phyloP scores from a whole-genome alignment of 2,329 filamentous ascomycete species.

The Colletotrichum sp. region DNA sequence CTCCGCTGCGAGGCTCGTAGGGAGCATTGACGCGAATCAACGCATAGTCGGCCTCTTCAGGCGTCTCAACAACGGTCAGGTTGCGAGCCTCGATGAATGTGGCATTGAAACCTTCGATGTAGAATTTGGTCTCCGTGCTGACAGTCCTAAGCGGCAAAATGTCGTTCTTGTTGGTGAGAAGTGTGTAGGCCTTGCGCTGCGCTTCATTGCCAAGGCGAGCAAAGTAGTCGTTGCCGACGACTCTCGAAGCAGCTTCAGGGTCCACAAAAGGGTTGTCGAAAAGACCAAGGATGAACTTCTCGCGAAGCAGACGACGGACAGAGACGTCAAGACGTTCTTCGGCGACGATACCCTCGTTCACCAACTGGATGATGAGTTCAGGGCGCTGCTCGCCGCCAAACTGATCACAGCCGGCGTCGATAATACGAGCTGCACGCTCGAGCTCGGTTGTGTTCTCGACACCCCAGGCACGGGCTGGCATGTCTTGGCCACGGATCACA shows the following conservation, averaged over 20 bases:
- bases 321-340: conserved; percentile 51
- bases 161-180: conserved; percentile 28
- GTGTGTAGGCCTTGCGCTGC: conserved; percentile 30
- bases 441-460: conserved; percentile 47
- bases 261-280: conserved; percentile 58
- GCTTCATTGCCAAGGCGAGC: conserved; percentile 24
- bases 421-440: conserved; percentile 44
- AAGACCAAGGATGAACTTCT: conserved; percentile 57
- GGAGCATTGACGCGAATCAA: conserved; percentile 44
- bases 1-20: conserved; percentile 42
- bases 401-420: conserved; percentile 57
- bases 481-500: conserved; percentile 43
- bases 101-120: conserved; percentile 14
- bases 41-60: conserved; percentile 44
- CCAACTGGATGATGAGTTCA: conserved; percentile 53
- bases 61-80: conserved; percentile 37
- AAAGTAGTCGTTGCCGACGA: conserved; percentile 51
- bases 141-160: conserved; percentile 24
- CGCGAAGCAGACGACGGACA: conserved; percentile 47
- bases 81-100: conserved; percentile 23
- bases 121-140: conserved; percentile 22
- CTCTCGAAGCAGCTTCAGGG: conserved; percentile 39
- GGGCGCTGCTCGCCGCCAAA: conserved; percentile 54
- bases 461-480: conserved; percentile 56
- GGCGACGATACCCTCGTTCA: conserved; percentile 41